phyloP scores from a whole-genome alignment of 2,329 filamentous ascomycete genomes.

The Botryotinia calthae region DNA sequence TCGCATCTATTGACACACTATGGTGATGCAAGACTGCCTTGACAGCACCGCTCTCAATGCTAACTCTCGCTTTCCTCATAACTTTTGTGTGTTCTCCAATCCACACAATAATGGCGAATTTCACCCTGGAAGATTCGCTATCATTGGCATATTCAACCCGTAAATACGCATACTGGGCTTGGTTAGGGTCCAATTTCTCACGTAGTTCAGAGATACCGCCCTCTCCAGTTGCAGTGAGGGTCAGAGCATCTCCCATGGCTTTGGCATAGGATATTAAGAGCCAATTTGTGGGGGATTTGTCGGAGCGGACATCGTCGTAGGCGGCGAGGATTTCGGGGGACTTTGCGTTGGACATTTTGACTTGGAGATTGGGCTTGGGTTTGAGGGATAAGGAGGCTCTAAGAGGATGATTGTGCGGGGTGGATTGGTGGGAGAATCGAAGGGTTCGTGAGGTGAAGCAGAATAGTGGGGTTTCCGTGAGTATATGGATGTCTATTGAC shows the following conservation, averaged over 20 bases:
- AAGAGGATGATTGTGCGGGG: background rate
- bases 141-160: conserved; percentile 70
- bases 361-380: background rate
- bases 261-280: conserved; percentile 61
- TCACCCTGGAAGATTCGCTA: conserved; percentile 64
- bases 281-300: conserved; percentile 66
- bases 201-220: conserved; percentile 60
- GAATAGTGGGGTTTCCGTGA: conserved; percentile 1
- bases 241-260: conserved; percentile 54
- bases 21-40: conserved; percentile 63
- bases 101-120: conserved; percentile 67
- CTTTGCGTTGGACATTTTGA: conserved; percentile 54
- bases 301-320: conserved; percentile 65
- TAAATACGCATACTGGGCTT: conserved; percentile 41
- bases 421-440: background rate
- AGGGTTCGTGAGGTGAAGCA: background rate
- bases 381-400: background rate
- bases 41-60: conserved; percentile 64
- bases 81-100: conserved; percentile 63
- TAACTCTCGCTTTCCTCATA: conserved; percentile 68
- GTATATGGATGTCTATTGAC: background rate
- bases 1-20: conserved; percentile 62
- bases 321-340: conserved; percentile 59
- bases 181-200: conserved; percentile 48
- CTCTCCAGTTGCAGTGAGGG: conserved; percentile 55